phyloP scores from a whole-genome alignment of 495 filamentous ascomycete species.

The Tuber melanosporum region DNA sequence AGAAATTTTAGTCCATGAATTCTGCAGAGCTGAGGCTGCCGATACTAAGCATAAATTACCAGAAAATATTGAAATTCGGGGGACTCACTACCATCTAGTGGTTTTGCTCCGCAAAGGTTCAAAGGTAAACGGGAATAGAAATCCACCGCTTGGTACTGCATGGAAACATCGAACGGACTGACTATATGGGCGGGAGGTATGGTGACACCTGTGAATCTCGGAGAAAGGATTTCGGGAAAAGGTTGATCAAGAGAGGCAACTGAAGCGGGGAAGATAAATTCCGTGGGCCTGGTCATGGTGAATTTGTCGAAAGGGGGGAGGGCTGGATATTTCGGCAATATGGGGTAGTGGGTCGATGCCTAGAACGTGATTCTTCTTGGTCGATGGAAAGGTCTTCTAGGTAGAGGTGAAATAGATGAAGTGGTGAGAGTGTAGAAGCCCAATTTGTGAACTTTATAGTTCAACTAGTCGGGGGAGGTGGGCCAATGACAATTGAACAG shows the following conservation, averaged over 20 bases:
- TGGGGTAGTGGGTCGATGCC: too few relatives aligned
- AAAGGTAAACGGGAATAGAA: not conserved
- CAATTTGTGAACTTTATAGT: too few relatives aligned
- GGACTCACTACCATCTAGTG: accelerated
- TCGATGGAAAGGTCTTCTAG: too few relatives aligned
- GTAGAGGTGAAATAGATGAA: too few relatives aligned
- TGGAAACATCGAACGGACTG: not conserved
- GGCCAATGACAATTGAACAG: too few relatives aligned
- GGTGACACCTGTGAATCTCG: not conserved
- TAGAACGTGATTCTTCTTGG: too few relatives aligned
- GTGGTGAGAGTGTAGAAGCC: too few relatives aligned
- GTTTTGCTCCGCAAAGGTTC: not conserved
- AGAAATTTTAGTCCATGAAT: not conserved
- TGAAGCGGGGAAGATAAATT: not conserved
- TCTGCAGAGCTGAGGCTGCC: not conserved
- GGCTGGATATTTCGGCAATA: too few relatives aligned
- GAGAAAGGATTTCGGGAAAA: not conserved
- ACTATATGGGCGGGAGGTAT: not conserved
- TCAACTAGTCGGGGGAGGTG: too few relatives aligned
- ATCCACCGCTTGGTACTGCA: not conserved
- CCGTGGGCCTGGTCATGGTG: not conserved
- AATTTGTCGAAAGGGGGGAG: not conserved
- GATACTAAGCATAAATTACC: not conserved
- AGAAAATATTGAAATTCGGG: not conserved
- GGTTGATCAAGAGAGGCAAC: not conserved